These are phyloP conservation scores for Magnolia changhungtana DNA, from an alignment of 164 flowering plant species.

Conservation along the genomic window DNA sequence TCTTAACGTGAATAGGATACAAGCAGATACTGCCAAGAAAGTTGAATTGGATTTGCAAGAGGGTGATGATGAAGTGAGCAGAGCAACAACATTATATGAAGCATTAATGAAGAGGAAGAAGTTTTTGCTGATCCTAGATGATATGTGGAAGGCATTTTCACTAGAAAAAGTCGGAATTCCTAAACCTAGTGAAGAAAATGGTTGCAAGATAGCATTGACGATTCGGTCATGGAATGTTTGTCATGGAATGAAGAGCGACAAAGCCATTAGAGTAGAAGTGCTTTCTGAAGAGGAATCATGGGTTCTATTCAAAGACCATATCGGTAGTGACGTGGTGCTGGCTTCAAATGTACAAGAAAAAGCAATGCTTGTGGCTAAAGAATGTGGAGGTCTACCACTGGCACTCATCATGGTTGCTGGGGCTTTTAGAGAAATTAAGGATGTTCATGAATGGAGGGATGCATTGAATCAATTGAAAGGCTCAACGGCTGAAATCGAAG, in stretches of 20 bases:
- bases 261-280: background rate
- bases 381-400: conserved; percentile 2
- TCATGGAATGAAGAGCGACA: background rate
- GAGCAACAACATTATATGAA: background rate
- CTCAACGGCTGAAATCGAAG: background rate
- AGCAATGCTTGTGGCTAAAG: background rate
- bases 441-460: background rate
- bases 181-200: background rate
- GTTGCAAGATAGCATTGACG: conserved; percentile 7
- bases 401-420: background rate
- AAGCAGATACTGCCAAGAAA: background rate
- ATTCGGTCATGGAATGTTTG: background rate
- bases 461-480: background rate
- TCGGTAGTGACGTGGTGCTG: background rate
- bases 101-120: conserved; percentile 3
- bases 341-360: background rate
- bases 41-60: background rate
- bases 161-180: conserved; percentile 13
- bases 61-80: background rate
- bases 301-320: background rate
- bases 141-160: conserved; percentile 6
- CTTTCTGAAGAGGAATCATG: conserved; percentile 1
- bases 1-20: background rate
- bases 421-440: background rate
- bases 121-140: conserved; percentile 13